Percentiles rank a stretch among this genome's conserved stretches.
Evolutionary conservation across 768 basidiomycete species (phyloP).

Genomic region (Tylopilus rubrobrunneus): DNA sequence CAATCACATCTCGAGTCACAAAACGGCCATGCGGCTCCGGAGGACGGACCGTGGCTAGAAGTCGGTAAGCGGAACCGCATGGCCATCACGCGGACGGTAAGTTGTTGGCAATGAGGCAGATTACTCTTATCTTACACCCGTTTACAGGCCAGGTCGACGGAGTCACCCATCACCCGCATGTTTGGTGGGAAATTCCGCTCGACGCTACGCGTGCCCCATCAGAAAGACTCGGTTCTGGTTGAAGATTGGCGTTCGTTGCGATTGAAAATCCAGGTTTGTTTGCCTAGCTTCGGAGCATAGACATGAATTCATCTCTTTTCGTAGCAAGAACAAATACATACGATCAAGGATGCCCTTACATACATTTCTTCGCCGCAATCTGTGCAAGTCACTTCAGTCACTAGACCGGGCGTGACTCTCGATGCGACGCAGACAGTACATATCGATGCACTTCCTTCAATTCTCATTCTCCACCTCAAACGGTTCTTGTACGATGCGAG

Average conservation of each 20-base stretch:
- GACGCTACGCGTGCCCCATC: slow-evolving; percentile 73
- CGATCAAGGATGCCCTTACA: slow-evolving; percentile 78
- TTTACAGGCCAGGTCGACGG: slow-evolving; percentile 65
- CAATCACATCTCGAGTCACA: slow-evolving; percentile 8
- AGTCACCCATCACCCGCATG: slow-evolving; percentile 86
- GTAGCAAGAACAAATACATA: slow-evolving; percentile 68
- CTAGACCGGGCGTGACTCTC: slow-evolving; percentile 52
- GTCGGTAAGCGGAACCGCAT: slow-evolving; percentile 86
- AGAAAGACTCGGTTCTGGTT: slow-evolving; percentile 81
- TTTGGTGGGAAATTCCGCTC: slow-evolving; percentile 93
- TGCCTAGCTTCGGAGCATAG: neutral
- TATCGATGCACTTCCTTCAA: slow-evolving; percentile 78
- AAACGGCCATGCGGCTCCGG: slow-evolving; percentile 26
- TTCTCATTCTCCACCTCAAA: slow-evolving; percentile 87
- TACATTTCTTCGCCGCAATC: slow-evolving; percentile 76
- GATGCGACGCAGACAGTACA: slow-evolving; percentile 73
- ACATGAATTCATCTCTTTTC: neutral
- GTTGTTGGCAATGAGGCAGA: slow-evolving; percentile 27
- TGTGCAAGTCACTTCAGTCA: slow-evolving; percentile 64
- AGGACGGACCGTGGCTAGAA: slow-evolving; percentile 84
- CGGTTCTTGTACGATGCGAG: slow-evolving; percentile 82
- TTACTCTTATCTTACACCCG: neutral
- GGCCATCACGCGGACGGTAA: slow-evolving; percentile 74
- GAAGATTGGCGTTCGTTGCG: slow-evolving; percentile 90
- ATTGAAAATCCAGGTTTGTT: slow-evolving; percentile 79